These are phyloP conservation scores for Pseudocercospora pini-densiflorae DNA, from an alignment of 2,329 filamentous ascomycete genomes.

Conservation along the genomic window DNA sequence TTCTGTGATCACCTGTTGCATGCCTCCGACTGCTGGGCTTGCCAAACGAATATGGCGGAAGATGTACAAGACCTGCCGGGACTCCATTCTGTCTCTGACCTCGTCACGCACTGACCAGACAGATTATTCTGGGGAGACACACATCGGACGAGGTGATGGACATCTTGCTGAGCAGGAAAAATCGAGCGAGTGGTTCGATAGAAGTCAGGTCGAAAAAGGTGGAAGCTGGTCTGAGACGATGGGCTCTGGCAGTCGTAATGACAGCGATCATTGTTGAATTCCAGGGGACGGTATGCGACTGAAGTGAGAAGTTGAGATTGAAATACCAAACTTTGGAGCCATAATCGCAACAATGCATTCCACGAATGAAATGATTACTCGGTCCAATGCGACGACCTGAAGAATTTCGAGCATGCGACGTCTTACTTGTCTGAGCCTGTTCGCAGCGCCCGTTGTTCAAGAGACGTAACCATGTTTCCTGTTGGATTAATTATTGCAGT, in stretches of 20 bases:
- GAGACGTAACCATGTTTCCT: neutral
- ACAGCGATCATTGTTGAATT: neutral
- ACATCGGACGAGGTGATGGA: neutral
- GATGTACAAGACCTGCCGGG: neutral
- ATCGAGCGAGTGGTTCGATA: neutral
- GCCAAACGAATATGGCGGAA: conserved; percentile 9
- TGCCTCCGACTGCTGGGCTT: conserved; percentile 12
- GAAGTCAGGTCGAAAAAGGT: neutral
- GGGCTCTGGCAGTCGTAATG: neutral
- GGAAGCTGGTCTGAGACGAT: neutral
- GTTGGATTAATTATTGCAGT: too few species aligned
- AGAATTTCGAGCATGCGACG: neutral
- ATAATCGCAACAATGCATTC: neutral
- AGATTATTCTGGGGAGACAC: neutral
- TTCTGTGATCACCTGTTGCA: conserved; percentile 12
- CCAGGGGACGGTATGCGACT: neutral
- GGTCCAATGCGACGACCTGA: neutral
- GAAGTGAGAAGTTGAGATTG: neutral
- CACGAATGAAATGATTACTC: neutral
- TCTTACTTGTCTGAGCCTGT: neutral
- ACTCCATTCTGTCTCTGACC: neutral
- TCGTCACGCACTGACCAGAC: neutral
- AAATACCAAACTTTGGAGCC: neutral
- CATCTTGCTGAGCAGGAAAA: neutral
- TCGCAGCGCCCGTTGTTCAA: neutral